Evolutionary conservation across 495 filamentous ascomycete species (phyloP).

Genomic region (Penicillium roqueforti): DNA sequence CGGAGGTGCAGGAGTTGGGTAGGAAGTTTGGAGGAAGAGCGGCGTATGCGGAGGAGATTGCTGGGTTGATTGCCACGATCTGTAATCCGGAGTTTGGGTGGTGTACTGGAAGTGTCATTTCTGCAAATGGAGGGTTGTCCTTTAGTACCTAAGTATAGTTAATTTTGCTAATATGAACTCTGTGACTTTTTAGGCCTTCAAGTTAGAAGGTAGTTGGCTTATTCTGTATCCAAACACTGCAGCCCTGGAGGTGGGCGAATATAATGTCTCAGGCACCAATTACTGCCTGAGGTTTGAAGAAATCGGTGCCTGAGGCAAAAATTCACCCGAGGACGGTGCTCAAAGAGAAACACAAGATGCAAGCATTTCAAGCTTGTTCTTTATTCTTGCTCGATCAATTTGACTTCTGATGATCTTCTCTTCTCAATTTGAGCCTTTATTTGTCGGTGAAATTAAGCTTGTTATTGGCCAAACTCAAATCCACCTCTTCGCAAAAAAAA

Average conservation of each 20-base stretch:
- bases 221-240: too few species aligned
- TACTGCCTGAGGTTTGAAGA: too few species aligned
- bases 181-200: too few species aligned
- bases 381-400: not conserved
- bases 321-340: not conserved
- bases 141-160: not conserved
- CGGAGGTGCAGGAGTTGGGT: slow-evolving; percentile 33
- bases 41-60: slow-evolving; percentile 52
- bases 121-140: slow-evolving; percentile 57
- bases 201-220: too few species aligned
- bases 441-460: not conserved
- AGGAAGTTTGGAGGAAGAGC: slow-evolving; percentile 51
- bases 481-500: not conserved
- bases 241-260: too few species aligned
- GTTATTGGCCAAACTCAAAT: slow-evolving; percentile 2
- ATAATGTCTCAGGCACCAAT: too few species aligned
- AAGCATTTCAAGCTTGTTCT: not conserved
- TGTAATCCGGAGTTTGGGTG: slow-evolving; percentile 61
- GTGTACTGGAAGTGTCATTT: slow-evolving; percentile 71
- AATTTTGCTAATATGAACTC: not conserved
- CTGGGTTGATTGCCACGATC: slow-evolving; percentile 71
- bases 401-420: not conserved
- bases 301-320: not conserved
- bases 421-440: not conserved
- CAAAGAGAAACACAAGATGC: not conserved